Evolutionary conservation across 108 stramenopile species (phyloP).

Genomic region (Cyclotella atomus): DNA sequence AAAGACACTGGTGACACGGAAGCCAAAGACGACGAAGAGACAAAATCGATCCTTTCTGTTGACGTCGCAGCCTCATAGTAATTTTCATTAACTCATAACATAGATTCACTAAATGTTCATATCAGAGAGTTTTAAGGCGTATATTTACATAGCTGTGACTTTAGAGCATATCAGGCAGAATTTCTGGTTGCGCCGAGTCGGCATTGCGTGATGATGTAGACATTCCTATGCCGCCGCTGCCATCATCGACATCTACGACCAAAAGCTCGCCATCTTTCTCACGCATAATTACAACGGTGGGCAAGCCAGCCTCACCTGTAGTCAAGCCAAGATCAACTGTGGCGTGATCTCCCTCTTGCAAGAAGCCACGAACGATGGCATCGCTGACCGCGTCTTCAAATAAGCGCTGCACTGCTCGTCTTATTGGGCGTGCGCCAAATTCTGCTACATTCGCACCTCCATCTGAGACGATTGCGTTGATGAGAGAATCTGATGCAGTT

Average conservation of each 20-base stretch:
- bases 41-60: no score
- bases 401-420: slow-evolving; percentile 83
- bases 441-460: slow-evolving; percentile 77
- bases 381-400: slow-evolving; percentile 89
- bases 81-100: no score
- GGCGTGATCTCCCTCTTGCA: slow-evolving; percentile 68
- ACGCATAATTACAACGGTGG: slow-evolving; percentile 44
- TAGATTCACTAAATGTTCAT: no score
- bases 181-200: slow-evolving; percentile 5
- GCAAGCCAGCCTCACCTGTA: slow-evolving; percentile 26
- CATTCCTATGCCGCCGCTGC: slow-evolving; percentile 53
- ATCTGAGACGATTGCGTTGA: slow-evolving; percentile 65
- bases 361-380: slow-evolving; percentile 82
- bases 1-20: no score
- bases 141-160: no score
- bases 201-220: slow-evolving; percentile 20
- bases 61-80: no score
- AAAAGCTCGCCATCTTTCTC: slow-evolving; percentile 44
- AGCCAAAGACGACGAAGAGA: no score
- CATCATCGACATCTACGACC: slow-evolving; percentile 59
- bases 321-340: slow-evolving; percentile 50
- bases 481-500: slow-evolving; percentile 52
- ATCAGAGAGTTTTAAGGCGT: no score
- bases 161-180: slow-evolving; percentile 39
- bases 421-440: slow-evolving; percentile 90